Evolutionary conservation across 805 yeast genomes (phyloP).

Genomic region (Wickerhamiella sergipiensis): DNA sequence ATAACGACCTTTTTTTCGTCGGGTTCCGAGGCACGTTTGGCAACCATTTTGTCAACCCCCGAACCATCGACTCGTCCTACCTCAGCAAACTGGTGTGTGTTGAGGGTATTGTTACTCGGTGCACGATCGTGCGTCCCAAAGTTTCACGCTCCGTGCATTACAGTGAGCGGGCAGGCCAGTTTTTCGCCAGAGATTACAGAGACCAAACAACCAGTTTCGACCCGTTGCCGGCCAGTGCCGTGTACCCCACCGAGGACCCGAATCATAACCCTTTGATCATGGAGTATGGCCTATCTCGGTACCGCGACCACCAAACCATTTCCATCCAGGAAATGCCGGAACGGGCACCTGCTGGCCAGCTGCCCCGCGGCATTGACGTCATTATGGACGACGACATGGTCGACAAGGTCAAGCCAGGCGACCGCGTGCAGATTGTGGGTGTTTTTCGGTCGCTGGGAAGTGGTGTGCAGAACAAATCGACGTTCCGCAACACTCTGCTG

Average conservation of each 20-base stretch:
- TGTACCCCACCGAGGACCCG: slow-evolving; percentile 84
- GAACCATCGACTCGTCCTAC: slow-evolving; percentile 65
- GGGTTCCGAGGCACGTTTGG: slow-evolving; percentile 90
- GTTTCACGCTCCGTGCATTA: slow-evolving; percentile 84
- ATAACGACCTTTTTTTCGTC: slow-evolving; percentile 53
- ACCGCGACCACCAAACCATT: slow-evolving; percentile 85
- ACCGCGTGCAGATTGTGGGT: slow-evolving; percentile 86
- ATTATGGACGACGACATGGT: slow-evolving; percentile 92
- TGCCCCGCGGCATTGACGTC: slow-evolving; percentile 85
- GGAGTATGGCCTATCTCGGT: slow-evolving; percentile 86
- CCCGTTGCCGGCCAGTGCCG: slow-evolving; percentile 68
- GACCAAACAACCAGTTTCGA: slow-evolving; percentile 88
- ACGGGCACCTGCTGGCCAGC: slow-evolving; percentile 93
- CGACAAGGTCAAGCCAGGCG: slow-evolving; percentile 89
- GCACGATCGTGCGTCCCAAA: slow-evolving; percentile 88
- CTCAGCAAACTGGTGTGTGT: slow-evolving; percentile 73
- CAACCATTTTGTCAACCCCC: slow-evolving; percentile 70
- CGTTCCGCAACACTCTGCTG: slow-evolving; percentile 70
- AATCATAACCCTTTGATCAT: slow-evolving; percentile 81
- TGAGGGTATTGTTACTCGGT: slow-evolving; percentile 91
- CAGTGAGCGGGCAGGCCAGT: slow-evolving; percentile 69
- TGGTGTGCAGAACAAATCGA: slow-evolving; percentile 37
- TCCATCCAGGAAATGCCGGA: slow-evolving; percentile 97
- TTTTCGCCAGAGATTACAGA: slow-evolving; percentile 81
- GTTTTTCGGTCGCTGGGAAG: slow-evolving; percentile 87